Percentiles rank a stretch among this genome's conserved stretches.
phyloP scores from a whole-genome alignment of 1,284 basidiomycete genomes.

The Papiliotrema fonsecae region DNA sequence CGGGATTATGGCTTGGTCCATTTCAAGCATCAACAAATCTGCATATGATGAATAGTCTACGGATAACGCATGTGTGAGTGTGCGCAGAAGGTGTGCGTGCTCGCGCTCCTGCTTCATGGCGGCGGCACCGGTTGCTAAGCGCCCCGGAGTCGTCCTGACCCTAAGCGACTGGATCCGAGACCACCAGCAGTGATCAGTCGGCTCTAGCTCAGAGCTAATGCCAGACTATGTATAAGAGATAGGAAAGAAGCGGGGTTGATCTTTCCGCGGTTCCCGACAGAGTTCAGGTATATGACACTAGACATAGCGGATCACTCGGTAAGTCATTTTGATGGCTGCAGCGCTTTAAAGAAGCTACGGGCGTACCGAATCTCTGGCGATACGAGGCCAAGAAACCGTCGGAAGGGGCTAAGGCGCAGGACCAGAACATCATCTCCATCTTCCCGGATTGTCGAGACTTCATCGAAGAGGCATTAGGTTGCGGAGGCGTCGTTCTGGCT shows the following conservation, averaged over 20 bases:
- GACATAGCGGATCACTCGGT: conserved; percentile 82
- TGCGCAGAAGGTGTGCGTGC: too few relatives aligned
- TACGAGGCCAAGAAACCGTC: conserved; percentile 10
- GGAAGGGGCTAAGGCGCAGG: conserved; percentile 37
- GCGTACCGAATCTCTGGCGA: too few relatives aligned
- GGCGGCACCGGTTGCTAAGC: background rate
- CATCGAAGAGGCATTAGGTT: conserved; percentile 65
- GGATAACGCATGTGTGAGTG: conserved; percentile 81
- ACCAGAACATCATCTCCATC: conserved; percentile 79
- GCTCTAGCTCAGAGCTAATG: background rate
- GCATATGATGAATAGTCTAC: conserved; percentile 58
- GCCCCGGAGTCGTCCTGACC: too few relatives aligned
- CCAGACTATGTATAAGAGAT: conserved; percentile 79
- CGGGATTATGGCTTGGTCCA: conserved; percentile 76
- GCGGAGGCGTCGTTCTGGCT: conserved; percentile 73
- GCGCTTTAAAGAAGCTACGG: too few relatives aligned
- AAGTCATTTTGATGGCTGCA: conserved; percentile 25
- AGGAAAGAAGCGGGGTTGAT: conserved; percentile 82
- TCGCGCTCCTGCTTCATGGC: background rate
- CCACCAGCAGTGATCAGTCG: background rate
- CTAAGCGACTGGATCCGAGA: background rate
- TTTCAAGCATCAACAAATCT: conserved; percentile 80
- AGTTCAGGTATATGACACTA: conserved; percentile 72
- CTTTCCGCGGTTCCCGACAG: conserved; percentile 72
- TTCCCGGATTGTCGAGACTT: conserved; percentile 78